Evolutionary conservation across 1,139 yeast species (phyloP).

Genomic region (Nakaseomyces nivariensis): DNA sequence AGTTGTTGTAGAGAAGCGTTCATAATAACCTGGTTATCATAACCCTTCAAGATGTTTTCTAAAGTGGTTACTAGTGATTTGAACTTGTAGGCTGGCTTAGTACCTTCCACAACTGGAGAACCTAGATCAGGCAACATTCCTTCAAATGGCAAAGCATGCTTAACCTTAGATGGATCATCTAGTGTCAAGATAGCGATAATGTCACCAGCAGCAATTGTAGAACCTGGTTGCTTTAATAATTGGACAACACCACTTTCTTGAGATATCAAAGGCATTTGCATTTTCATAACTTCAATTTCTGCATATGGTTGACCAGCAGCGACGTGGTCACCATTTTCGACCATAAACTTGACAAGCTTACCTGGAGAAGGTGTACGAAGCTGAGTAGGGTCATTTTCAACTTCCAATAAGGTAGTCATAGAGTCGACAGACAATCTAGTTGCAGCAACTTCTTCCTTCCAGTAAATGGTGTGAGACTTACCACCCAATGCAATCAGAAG

Average conservation of each 20-base stretch:
- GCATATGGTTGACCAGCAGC: slow-evolving; percentile 90
- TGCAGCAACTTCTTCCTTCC: slow-evolving; percentile 96
- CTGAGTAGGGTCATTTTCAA: slow-evolving; percentile 96
- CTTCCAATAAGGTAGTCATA: slow-evolving; percentile 86
- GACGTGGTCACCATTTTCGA: slow-evolving; percentile 92
- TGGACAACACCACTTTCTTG: slow-evolving; percentile 91
- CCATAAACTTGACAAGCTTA: slow-evolving; percentile 84
- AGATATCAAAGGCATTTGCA: slow-evolving; percentile 90
- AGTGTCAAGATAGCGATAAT: slow-evolving; percentile 87
- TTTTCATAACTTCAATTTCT: slow-evolving; percentile 98
- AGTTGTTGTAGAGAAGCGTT: slow-evolving; percentile 65
- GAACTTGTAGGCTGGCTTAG: slow-evolving; percentile 74
- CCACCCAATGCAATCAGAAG: slow-evolving; percentile 81
- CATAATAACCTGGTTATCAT: slow-evolving; percentile 92
- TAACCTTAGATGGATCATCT: slow-evolving; percentile 95
- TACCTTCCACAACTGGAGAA: slow-evolving; percentile 70
- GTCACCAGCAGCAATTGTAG: slow-evolving; percentile 92
- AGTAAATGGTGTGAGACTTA: slow-evolving; percentile 86
- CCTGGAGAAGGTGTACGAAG: slow-evolving; percentile 98
- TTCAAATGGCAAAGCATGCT: slow-evolving; percentile 91
- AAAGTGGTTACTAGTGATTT: slow-evolving; percentile 48
- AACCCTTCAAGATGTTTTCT: slow-evolving; percentile 75
- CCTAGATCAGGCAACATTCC: slow-evolving; percentile 90
- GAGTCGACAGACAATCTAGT: slow-evolving; percentile 94
- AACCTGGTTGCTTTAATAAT: slow-evolving; percentile 95